Conservation (phyloP, 2,329 filamentous ascomycete species). For the Fusarium sp. region DNA sequence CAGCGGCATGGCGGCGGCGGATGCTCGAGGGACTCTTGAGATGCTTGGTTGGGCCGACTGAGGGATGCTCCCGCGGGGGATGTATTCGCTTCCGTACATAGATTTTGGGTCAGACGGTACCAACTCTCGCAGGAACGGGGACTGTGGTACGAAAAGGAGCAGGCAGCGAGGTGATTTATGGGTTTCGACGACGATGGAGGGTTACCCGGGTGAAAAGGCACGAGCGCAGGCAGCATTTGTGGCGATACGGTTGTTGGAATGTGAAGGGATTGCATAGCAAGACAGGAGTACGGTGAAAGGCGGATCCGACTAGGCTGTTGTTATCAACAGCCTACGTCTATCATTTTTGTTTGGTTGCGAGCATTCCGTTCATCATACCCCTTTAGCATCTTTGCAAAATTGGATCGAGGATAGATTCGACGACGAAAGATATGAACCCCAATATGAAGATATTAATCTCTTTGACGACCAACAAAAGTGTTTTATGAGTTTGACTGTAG, state of each 20-base stretch:
- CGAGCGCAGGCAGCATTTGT: constrained; percentile 42
- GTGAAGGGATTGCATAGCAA: constrained; percentile 46
- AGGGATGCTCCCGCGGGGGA: constrained; percentile 28
- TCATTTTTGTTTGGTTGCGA: constrained; percentile 43
- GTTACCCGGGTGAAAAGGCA: constrained; percentile 38
- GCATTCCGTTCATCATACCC: constrained; percentile 47
- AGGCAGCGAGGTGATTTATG: constrained; percentile 36
- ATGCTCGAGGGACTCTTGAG: constrained; percentile 67
- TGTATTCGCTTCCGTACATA: constrained; percentile 42
- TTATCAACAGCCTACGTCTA: constrained; percentile 22
- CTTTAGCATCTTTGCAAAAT: constrained; percentile 43
- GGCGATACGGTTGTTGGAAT: constrained; percentile 47
- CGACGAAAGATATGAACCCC: constrained; percentile 42
- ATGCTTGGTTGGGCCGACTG: constrained; percentile 65
- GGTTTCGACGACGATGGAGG: constrained; percentile 11
- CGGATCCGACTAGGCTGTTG: constrained; percentile 28
- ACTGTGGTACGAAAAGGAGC: constrained; percentile 14
- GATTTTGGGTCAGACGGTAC: constrained; percentile 37
- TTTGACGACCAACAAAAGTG: not conserved
- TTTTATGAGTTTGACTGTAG: not conserved
- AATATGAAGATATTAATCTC: constrained; percentile 38
- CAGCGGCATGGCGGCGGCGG: constrained; percentile 64
- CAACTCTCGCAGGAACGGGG: constrained; percentile 23
- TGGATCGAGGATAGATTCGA: constrained; percentile 45
- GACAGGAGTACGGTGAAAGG: constrained; percentile 45